Percentiles rank a stretch among this genome's conserved stretches.
phyloP scores from a whole-genome alignment of 768 basidiomycete genomes.

The Pholiota microspora region DNA sequence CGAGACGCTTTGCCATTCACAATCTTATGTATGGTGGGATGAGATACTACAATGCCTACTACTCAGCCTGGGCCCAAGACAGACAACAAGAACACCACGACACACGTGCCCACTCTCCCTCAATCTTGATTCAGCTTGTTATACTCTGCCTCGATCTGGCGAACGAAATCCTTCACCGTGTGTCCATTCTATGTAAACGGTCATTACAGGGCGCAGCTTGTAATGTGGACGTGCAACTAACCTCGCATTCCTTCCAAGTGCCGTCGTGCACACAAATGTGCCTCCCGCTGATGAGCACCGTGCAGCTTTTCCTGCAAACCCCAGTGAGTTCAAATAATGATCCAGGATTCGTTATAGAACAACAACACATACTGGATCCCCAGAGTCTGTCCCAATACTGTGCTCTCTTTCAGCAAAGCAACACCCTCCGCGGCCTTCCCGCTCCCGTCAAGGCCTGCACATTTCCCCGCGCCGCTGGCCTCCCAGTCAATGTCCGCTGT shows the following conservation, averaged over 20 bases:
- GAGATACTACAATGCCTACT: neutral
- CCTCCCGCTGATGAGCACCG: slow-evolving; percentile 69
- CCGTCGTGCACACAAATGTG: slow-evolving; percentile 75
- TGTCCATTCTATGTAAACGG: slow-evolving; percentile 62
- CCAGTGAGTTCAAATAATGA: neutral
- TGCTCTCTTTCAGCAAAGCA: slow-evolving; percentile 60
- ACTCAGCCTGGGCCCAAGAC: too few species aligned
- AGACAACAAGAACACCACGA: too few species aligned
- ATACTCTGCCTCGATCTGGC: slow-evolving; percentile 75
- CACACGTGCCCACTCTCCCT: too few species aligned
- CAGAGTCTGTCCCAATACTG: slow-evolving; percentile 38
- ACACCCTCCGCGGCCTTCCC: slow-evolving; percentile 64
- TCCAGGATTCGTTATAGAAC: neutral
- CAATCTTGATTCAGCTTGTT: slow-evolving; percentile 49
- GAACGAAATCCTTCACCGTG: slow-evolving; percentile 67
- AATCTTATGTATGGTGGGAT: slow-evolving; percentile 13
- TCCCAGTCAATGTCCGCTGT: slow-evolving; percentile 70
- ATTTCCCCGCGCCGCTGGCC: slow-evolving; percentile 49
- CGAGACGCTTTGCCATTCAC: neutral
- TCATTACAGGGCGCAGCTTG: slow-evolving; percentile 12
- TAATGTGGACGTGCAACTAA: slow-evolving; percentile 25
- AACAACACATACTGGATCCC: slow-evolving; percentile 52
- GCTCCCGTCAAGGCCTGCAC: slow-evolving; percentile 62
- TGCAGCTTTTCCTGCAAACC: slow-evolving; percentile 74
- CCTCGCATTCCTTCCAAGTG: slow-evolving; percentile 79